A percentile compares a stretch with the other conserved stretches of the same genome.
These are phyloP conservation scores for Pythium brachiatum DNA, from an alignment of 352 stramenopile species.

Conservation along the genomic window DNA sequence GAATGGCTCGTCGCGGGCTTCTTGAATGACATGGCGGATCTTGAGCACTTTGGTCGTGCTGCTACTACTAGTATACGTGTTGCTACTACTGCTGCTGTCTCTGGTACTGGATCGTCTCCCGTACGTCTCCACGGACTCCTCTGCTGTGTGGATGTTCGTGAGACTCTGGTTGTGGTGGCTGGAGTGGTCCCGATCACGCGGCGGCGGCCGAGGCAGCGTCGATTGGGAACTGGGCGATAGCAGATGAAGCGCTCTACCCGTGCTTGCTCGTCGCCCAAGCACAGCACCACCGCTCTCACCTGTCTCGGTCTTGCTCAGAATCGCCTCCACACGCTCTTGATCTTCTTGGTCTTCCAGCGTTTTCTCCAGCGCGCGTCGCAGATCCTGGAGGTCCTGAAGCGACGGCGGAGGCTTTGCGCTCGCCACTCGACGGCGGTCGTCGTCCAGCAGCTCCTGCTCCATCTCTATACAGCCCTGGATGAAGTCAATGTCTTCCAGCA, in stretches of 20 bases:
- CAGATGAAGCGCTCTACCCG: background rate
- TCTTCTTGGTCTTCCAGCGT: slow-evolving; percentile 50
- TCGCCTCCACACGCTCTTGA: slow-evolving; percentile 14
- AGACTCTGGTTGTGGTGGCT: background rate
- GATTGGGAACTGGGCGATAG: background rate
- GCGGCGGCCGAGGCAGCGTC: slow-evolving; percentile 1
- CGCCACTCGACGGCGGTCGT: slow-evolving; percentile 50
- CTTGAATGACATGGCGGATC: slow-evolving; percentile 69
- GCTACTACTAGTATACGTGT: background rate
- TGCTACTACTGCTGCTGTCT: background rate
- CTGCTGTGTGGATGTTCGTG: background rate
- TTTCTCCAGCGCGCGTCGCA: slow-evolving; percentile 58
- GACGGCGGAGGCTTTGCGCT: slow-evolving; percentile 41
- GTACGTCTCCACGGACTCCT: background rate
- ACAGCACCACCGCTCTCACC: background rate
- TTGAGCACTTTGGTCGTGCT: slow-evolving; percentile 49
- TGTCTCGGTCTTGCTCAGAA: slow-evolving; percentile 22
- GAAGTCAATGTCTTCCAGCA: slow-evolving; percentile 85
- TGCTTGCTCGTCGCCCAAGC: background rate
- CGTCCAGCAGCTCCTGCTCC: slow-evolving; percentile 81
- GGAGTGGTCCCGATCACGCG: background rate
- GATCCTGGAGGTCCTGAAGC: slow-evolving; percentile 59
- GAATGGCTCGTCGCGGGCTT: slow-evolving; percentile 68
- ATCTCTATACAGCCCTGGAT: slow-evolving; percentile 85
- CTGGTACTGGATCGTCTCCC: background rate